These are phyloP conservation scores for Croton setiger DNA, from an alignment of 441 rosid genomes.

Conservation along the genomic window DNA sequence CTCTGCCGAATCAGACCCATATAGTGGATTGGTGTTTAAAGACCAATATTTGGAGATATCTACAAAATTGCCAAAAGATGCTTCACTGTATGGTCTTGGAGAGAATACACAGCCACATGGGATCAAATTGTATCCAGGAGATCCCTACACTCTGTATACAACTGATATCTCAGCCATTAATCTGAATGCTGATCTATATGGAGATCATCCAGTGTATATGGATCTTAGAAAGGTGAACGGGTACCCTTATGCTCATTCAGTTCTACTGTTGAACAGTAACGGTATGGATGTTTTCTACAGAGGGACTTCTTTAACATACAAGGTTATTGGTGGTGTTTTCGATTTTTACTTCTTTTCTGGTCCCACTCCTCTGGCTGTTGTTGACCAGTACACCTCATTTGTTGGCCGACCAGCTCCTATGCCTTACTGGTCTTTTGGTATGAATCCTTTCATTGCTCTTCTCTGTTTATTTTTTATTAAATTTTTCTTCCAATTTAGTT, in stretches of 20 bases:
- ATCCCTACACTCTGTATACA: slow-evolving; percentile 89
- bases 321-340: slow-evolving; percentile 87
- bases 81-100: slow-evolving; percentile 86
- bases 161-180: slow-evolving; percentile 78
- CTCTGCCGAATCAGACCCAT: slow-evolving; percentile 44
- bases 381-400: slow-evolving; percentile 78
- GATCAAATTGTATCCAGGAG: slow-evolving; percentile 76
- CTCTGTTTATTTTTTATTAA: not conserved
- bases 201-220: slow-evolving; percentile 95
- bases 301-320: slow-evolving; percentile 82
- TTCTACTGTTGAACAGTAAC: slow-evolving; percentile 79
- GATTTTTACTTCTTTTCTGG: slow-evolving; percentile 92
- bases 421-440: slow-evolving; percentile 99
- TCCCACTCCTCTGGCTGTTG: slow-evolving; percentile 68
- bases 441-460: slow-evolving; percentile 14
- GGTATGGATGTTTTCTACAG: slow-evolving; percentile 95
- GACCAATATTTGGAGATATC: slow-evolving; percentile 96
- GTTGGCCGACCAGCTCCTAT: slow-evolving; percentile 96
- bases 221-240: slow-evolving; percentile 82
- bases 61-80: slow-evolving; percentile 66
- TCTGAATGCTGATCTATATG: slow-evolving; percentile 79
- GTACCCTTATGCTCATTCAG: slow-evolving; percentile 62
- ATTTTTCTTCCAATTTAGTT: not conserved
- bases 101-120: slow-evolving; percentile 96
- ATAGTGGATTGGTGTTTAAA: slow-evolving; percentile 69